These are phyloP conservation scores for Brasilioporus rufonigricans DNA, from an alignment of 768 basidiomycete species.

Conservation along the genomic window DNA sequence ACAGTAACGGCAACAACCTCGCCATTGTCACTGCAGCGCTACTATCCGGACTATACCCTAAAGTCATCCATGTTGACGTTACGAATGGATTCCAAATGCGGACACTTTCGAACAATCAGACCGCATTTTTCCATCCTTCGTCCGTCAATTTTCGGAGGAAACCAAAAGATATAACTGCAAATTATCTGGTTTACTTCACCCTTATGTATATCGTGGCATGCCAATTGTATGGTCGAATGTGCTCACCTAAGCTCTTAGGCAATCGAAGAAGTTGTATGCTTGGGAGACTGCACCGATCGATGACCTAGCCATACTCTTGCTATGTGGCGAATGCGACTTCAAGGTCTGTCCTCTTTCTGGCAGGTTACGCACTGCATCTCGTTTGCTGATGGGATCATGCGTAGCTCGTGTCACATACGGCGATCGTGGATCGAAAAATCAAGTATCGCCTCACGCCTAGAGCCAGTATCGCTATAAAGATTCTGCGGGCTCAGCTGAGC, in stretches of 20 bases:
- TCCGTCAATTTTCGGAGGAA: slow-evolving; percentile 83
- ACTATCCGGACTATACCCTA: slow-evolving; percentile 87
- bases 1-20: slow-evolving; percentile 64
- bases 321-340: slow-evolving; percentile 91
- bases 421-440: slow-evolving; percentile 83
- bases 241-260: slow-evolving; percentile 48
- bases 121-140: slow-evolving; percentile 81
- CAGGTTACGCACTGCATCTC: neutral
- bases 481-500: slow-evolving; percentile 64
- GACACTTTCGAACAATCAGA: slow-evolving; percentile 81
- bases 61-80: slow-evolving; percentile 72
- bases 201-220: slow-evolving; percentile 57
- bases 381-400: slow-evolving; percentile 3
- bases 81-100: slow-evolving; percentile 55
- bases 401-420: slow-evolving; percentile 70
- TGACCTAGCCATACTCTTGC: slow-evolving; percentile 72
- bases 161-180: slow-evolving; percentile 66
- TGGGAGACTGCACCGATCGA: slow-evolving; percentile 94
- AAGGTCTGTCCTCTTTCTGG: slow-evolving; percentile 49
- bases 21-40: slow-evolving; percentile 78
- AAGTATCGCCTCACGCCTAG: slow-evolving; percentile 69
- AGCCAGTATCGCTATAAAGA: slow-evolving; percentile 75
- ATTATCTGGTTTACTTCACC: slow-evolving; percentile 82
- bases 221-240: neutral
- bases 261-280: slow-evolving; percentile 87